Percentiles rank a stretch among this genome's conserved stretches.
These are phyloP conservation scores for Mimosa bimucronata DNA, from an alignment of 306 rosid genomes.

Conservation along the genomic window DNA sequence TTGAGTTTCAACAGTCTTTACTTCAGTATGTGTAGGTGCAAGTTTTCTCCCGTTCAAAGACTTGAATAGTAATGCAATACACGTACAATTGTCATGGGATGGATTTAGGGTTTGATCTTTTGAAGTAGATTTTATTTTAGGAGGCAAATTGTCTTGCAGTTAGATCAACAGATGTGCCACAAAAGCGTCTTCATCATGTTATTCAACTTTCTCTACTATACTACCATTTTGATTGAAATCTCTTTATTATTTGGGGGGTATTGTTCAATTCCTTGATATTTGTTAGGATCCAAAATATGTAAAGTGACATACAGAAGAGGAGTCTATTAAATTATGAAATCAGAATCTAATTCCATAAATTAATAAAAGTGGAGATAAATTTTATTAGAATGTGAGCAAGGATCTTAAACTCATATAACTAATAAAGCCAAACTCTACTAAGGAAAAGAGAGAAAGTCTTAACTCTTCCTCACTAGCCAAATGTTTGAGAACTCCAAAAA, in stretches of 20 bases:
- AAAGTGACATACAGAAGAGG: no score
- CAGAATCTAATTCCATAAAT: no score
- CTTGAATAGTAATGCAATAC: constrained; percentile 21
- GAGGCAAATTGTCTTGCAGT: constrained; percentile 31
- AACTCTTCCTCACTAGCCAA: no score
- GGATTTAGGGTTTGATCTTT: constrained; percentile 28
- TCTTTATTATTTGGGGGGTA: background rate
- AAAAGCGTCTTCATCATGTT: constrained; percentile 10
- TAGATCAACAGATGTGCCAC: constrained; percentile 9
- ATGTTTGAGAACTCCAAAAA: no score
- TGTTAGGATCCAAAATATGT: no score
- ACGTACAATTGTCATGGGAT: constrained; percentile 18
- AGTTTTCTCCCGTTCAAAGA: constrained; percentile 21
- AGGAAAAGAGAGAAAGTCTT: no score
- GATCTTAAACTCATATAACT: no score
- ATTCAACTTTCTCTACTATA: constrained; percentile 29
- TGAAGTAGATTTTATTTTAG: constrained; percentile 18
- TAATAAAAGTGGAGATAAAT: no score
- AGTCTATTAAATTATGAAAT: no score
- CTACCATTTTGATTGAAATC: constrained; percentile 16
- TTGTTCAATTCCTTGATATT: constrained; percentile 16
- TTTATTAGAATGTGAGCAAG: no score
- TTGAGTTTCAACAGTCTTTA: constrained; percentile 13
- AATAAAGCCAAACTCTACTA: no score
- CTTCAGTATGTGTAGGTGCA: constrained; percentile 12